Percentiles rank a stretch among this genome's conserved stretches.
Conservation (phyloP, 2,329 filamentous ascomycete species). For the Aulographum hederae region DNA sequence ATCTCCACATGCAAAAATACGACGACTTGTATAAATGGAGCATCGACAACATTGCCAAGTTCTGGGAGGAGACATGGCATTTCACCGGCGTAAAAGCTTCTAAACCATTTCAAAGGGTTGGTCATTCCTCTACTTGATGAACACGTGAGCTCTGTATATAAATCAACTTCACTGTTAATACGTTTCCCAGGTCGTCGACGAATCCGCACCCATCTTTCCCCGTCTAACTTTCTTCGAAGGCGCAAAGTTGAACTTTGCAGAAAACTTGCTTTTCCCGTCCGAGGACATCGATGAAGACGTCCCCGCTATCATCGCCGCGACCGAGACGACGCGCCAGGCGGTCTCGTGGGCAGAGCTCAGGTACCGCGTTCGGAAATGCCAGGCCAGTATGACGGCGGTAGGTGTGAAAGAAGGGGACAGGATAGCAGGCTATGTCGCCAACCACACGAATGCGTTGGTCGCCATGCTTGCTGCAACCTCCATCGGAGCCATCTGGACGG, state of each 20-base stretch:
- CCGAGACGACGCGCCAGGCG: constrained; percentile 48
- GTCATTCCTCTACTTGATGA: constrained; percentile 4
- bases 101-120: constrained; percentile 40
- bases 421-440: constrained; percentile 63
- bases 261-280: constrained; percentile 78
- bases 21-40: constrained; percentile 74
- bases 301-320: constrained; percentile 61
- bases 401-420: constrained; percentile 45
- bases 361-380: constrained; percentile 56
- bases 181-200: constrained; percentile 43
- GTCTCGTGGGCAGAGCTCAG: constrained; percentile 67
- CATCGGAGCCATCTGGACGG: constrained; percentile 80
- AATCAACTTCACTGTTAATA: background rate
- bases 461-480: constrained; percentile 73
- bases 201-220: constrained; percentile 58
- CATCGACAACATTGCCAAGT: constrained; percentile 51
- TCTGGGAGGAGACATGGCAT: constrained; percentile 78
- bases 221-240: constrained; percentile 72
- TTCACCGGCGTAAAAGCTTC: constrained; percentile 62
- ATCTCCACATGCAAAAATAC: constrained; percentile 45
- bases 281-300: constrained; percentile 43
- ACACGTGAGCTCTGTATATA: background rate
- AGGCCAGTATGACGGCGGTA: constrained; percentile 47
- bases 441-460: constrained; percentile 72
- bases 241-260: constrained; percentile 74